Base-by-base conservation (phyloP, 805 yeast species). In the Teunomyces aglyptinius region DNA sequence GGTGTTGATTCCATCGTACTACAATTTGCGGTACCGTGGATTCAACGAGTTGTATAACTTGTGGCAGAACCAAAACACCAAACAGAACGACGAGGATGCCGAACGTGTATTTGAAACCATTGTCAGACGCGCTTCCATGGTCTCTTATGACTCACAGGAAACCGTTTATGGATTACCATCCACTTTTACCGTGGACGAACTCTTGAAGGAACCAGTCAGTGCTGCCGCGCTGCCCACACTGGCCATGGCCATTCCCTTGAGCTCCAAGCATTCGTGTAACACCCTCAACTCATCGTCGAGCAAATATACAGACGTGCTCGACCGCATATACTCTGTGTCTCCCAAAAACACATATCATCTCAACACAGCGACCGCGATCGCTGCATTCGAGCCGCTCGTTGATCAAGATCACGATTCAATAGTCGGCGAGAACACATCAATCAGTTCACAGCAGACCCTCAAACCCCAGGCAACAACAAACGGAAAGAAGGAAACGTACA, bases 271-370 rank as follows among this genome's bases (percentile, higher is more conserved):
- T 12, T 36, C 39, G 16, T 36, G 39, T 12, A 36, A 36, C 28
- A 20, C 39, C 11, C 39, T 36, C 39, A 20, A 20, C 28, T 20
- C 39, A 15, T 12, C 16, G 2, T 34, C 38, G 5, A 16, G 22
- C 38, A 34, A 34, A 13, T 36, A 36, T 11, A 55, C 55, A 35
- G 53, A 57, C 15, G 46, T 67, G 42, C 63, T 66, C n/a, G 75
- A 71, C 41, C 64, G 61, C 44, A 51, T 69, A 24, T 71, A 68
- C 48, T 65, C 75, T 1, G 69, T 71, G 5, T 68, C 74, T 2
- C 76, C 76, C 0, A 68, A 59, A 41, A 69, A 71, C 47, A 70
- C 76, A 0, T 61, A 58, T 44, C 68, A 71, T 51, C 54, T 67
- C 35, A 58, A 65, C 40, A 54, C 55, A 16, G 65, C 60, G 12